Conservation (phyloP, 192 early-diverging fungal genomes). For the Linnemannia elongata region DNA sequence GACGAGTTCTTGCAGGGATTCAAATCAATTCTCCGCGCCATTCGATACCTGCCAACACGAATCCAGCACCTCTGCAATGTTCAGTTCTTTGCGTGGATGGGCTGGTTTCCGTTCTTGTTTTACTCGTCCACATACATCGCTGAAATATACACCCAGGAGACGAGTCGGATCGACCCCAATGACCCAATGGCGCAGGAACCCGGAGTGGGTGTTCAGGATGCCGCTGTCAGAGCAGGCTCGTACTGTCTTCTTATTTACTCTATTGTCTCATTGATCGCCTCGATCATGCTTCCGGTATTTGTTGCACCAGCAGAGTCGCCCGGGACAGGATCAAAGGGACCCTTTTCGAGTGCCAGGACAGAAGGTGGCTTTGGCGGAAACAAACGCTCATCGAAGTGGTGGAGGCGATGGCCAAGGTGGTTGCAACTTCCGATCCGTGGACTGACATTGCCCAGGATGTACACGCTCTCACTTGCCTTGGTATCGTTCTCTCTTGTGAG, state of each 20-base stretch:
- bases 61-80: conserved; percentile 87
- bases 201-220: conserved; percentile 54
- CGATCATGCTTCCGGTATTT: conserved; percentile 62
- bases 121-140: conserved; percentile 79
- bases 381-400: conserved; percentile 7
- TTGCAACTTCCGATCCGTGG: conserved; percentile 40
- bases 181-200: conserved; percentile 13
- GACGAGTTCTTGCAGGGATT: conserved; percentile 38
- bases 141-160: conserved; percentile 60
- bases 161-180: conserved; percentile 25
- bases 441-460: conserved; percentile 68
- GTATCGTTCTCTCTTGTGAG: conserved; percentile 79
- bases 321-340: conserved; percentile 10
- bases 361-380: neutral
- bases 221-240: conserved; percentile 85
- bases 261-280: conserved; percentile 76
- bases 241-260: conserved; percentile 88
- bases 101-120: conserved; percentile 95
- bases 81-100: conserved; percentile 98
- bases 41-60: conserved; percentile 76
- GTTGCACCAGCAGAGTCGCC: conserved; percentile 30
- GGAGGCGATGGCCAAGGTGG: conserved; percentile 15
- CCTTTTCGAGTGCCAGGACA: conserved; percentile 19
- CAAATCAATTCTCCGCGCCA: conserved; percentile 50
- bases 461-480: conserved; percentile 78